Evolutionary conservation across 805 yeast species (phyloP), one percentile per base, ranked within the genome.

Genomic region (Lipomyces chichibuensis): DNA sequence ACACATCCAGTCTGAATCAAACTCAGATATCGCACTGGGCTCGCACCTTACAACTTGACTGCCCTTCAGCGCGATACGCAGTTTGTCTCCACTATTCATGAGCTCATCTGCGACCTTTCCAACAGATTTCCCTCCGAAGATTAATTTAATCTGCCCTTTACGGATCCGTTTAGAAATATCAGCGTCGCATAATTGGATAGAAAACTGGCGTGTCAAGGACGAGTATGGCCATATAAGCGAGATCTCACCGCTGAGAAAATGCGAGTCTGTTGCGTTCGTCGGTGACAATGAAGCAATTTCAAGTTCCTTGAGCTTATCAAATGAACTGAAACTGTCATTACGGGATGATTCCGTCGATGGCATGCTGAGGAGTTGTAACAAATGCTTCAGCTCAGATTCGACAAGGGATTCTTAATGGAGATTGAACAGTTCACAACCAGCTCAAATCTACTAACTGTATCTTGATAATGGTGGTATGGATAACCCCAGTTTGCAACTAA

Each of bases 161-260:
- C 61, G 29, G 14, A 59, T 23, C 14, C 68, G 62, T 25, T 58
- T 49, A 5, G 33, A 20, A 9, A 69, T 27, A 54, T 69, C 71
- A 8, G 32, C 32, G 29, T 69, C 70, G 14, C 59, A 58, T 25
- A 69, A 46, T 54, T 57, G 51, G 6, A 69, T 49, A 13, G 70
- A 46, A 57, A 63, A 67, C 17, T 59, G 56, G n/a, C 37, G 25
- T 13, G 57, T 27, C 2, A 35, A 13, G 8, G 71, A 62, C n/a
- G 71, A 67, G 51, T 57, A 69, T 5, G 71, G 71, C 67, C 67
- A 69, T 1, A 67, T 23, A n/a, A 64, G 59, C 20, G 71, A 66
- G 13, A 67, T 62, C 49, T 51, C 32, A 33, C 71, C 71, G 32
- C 55, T n/a, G 39, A 59, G 33, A 33, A 32, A 59, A 20, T 23